Percentiles rank a stretch among this genome's conserved stretches.
phyloP scores from a whole-genome alignment of 495 filamentous ascomycete species.

The Polyplosphaeria fusca region DNA sequence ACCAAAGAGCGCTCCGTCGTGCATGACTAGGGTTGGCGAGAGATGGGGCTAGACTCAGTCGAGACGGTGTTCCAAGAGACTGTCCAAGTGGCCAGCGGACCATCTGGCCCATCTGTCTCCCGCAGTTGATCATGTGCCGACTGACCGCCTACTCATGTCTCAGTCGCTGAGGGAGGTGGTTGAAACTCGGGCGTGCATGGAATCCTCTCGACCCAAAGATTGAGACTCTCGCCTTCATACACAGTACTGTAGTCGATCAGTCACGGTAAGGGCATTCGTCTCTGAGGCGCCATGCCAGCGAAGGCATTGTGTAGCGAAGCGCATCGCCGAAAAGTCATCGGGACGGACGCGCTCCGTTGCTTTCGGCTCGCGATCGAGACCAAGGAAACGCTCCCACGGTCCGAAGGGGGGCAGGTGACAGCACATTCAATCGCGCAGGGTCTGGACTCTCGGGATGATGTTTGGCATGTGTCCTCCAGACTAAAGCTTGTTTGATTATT shows the following conservation, averaged over 20 bases:
- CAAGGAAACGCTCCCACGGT: not conserved
- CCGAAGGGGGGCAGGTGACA: constrained; percentile 2
- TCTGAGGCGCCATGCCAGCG: not conserved
- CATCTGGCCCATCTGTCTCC: too few relatives aligned
- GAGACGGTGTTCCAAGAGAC: not conserved
- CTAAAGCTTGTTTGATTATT: constrained; percentile 13
- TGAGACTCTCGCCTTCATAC: too few relatives aligned
- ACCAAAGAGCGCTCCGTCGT: too few relatives aligned
- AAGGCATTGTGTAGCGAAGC: not conserved
- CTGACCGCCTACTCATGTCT: not conserved
- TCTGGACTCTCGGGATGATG: constrained; percentile 5
- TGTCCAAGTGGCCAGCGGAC: too few relatives aligned
- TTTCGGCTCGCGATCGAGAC: not conserved
- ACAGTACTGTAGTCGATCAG: too few relatives aligned
- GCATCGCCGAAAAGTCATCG: not conserved
- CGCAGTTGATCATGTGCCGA: too few relatives aligned
- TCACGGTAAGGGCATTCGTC: too few relatives aligned
- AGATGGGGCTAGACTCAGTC: not conserved
- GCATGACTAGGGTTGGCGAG: not conserved
- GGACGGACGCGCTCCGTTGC: too few relatives aligned
- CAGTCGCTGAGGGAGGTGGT: not conserved
- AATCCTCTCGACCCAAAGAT: too few relatives aligned
- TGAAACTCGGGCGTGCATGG: too few relatives aligned
- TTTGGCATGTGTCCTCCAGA: not conserved
- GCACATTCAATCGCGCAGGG: constrained; percentile 8